Evolutionary conservation across 768 basidiomycete species (phyloP).

Genomic region (Daedalea quercina): DNA sequence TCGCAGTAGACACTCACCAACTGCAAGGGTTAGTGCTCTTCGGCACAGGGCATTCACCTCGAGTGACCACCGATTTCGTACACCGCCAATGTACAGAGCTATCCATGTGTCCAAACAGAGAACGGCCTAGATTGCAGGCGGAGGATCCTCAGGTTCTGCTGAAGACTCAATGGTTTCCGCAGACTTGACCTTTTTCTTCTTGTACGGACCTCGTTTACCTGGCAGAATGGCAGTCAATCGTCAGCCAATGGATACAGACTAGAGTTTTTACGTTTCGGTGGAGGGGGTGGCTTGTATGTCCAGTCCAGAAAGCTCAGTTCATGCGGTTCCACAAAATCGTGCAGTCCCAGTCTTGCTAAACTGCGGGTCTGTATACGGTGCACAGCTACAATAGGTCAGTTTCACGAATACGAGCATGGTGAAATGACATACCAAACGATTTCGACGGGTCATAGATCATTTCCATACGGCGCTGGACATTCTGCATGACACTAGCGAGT

Average conservation of each 20-base stretch:
- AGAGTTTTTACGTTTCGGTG: constrained; percentile 6
- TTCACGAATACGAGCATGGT: background rate
- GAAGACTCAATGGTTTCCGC: background rate
- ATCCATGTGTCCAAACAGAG: no score
- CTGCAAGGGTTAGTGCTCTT: no score
- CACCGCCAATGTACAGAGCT: no score
- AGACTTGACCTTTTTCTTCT: constrained; percentile 3
- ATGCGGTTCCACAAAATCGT: background rate
- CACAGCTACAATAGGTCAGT: background rate
- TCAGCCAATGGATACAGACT: background rate
- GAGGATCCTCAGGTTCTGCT: no score
- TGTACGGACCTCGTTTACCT: constrained; percentile 12
- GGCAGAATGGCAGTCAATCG: background rate
- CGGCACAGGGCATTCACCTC: no score
- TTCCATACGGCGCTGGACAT: constrained; percentile 11
- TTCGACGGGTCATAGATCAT: constrained; percentile 5
- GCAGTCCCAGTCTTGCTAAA: background rate
- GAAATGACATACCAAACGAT: constrained; percentile 4
- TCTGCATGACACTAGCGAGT: constrained; percentile 5
- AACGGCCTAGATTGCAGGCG: no score
- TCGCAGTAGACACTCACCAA: background rate
- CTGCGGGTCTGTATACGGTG: constrained; percentile 1
- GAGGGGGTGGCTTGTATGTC: background rate
- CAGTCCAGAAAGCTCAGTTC: constrained; percentile 12
- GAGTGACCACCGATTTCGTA: no score